Conservation (phyloP, 2,329 filamentous ascomycete species). For the Monascus ruber region DNA sequence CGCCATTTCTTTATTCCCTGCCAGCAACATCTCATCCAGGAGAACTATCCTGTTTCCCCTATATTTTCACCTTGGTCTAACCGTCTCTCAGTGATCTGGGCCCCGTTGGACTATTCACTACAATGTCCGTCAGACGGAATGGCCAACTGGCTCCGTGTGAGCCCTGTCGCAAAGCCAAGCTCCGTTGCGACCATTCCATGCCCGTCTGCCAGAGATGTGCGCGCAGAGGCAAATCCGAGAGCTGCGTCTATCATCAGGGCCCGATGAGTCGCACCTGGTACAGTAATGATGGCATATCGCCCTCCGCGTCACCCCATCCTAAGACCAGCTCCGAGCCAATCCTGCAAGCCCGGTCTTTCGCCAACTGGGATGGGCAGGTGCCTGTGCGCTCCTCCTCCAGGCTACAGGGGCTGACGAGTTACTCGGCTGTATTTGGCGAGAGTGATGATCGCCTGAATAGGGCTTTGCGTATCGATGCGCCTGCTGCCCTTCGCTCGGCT, state of each 20-base stretch:
- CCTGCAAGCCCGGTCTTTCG: too few species aligned
- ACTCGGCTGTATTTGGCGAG: slow-evolving; percentile 1
- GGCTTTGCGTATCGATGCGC: background rate
- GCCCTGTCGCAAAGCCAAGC: slow-evolving; percentile 15
- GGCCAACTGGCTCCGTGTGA: slow-evolving; percentile 12
- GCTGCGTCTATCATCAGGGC: slow-evolving; percentile 11
- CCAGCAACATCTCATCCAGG: too few species aligned
- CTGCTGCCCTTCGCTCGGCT: slow-evolving; percentile 3
- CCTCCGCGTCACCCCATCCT: too few species aligned
- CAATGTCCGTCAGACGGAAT: slow-evolving; percentile 1
- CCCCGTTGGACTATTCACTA: too few species aligned
- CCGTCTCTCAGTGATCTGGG: too few species aligned
- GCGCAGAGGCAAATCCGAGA: slow-evolving; percentile 5
- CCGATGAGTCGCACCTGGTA: slow-evolving; percentile 5
- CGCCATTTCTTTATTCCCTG: too few species aligned
- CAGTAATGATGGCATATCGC: background rate
- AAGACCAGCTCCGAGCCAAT: background rate
- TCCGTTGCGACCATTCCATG: slow-evolving; percentile 12
- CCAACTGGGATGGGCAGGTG: background rate
- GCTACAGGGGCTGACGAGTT: background rate
- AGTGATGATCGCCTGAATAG: background rate
- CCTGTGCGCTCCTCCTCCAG: background rate
- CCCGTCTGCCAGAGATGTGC: slow-evolving; percentile 12
- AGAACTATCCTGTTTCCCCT: too few species aligned
- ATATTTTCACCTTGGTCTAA: too few species aligned